Evolutionary conservation across 805 yeast species (phyloP).

Genomic region (Ogataea ganodermae): DNA sequence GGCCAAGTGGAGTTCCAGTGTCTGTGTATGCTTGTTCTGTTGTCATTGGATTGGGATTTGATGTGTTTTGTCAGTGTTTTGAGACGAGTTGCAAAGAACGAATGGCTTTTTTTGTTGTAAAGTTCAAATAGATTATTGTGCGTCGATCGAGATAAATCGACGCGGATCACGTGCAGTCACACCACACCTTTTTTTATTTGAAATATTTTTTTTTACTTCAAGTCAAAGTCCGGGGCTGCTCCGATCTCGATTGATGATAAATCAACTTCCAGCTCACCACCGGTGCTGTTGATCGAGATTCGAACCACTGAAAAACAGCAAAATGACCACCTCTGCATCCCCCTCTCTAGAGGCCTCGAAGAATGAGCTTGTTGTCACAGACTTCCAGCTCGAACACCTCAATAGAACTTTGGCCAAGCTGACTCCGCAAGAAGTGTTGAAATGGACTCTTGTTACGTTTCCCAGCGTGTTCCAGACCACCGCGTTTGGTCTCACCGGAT

Average conservation of each 20-base stretch:
- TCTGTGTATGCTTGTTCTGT: conserved; percentile 32
- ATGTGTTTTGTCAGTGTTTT: not conserved
- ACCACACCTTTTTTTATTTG: not conserved
- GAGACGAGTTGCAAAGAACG: too few species aligned
- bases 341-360: not conserved
- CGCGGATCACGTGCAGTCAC: conserved; percentile 2
- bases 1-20: conserved; percentile 26
- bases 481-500: conserved; percentile 92
- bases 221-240: not conserved
- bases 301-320: not conserved
- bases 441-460: conserved; percentile 83
- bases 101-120: too few species aligned
- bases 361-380: conserved; percentile 18
- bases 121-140: too few species aligned
- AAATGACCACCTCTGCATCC: not conserved
- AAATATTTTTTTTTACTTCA: not conserved
- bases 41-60: too few species aligned
- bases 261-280: too few species aligned
- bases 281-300: too few species aligned
- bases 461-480: conserved; percentile 88
- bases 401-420: conserved; percentile 59
- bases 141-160: not conserved
- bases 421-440: conserved; percentile 69
- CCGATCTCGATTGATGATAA: not conserved
- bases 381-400: conserved; percentile 59